Conservation (phyloP, 306 rosid genomes). For the Dicorynia guianensis region DNA sequence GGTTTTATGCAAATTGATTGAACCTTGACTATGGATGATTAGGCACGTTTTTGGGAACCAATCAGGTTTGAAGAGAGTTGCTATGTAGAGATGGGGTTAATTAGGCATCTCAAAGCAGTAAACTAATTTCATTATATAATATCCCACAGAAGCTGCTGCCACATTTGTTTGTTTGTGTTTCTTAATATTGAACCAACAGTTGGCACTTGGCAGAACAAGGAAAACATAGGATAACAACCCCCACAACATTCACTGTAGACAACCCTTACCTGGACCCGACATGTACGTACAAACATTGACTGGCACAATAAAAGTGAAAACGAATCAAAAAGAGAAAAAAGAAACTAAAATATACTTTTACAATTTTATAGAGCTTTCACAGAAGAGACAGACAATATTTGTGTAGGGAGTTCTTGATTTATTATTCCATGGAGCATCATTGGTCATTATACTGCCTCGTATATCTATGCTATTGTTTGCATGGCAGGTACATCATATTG, state of each 20-base stretch:
- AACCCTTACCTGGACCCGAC: not conserved
- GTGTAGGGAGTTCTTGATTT: no score
- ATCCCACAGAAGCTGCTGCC: not conserved
- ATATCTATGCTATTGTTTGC: not conserved
- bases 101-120: not conserved
- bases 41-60: no score
- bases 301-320: not conserved
- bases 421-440: not conserved
- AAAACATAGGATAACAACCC: constrained; percentile 2
- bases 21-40: no score
- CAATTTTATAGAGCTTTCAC: no score
- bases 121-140: not conserved
- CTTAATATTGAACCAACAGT: not conserved
- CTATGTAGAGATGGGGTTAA: not conserved
- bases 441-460: no score
- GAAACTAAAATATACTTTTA: no score
- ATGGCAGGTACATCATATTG: not conserved
- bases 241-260: not conserved
- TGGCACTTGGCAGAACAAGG: not conserved
- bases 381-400: no score
- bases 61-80: no score
- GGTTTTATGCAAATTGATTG: no score
- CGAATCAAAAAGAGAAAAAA: no score
- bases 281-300: not conserved
- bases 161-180: not conserved